These are phyloP conservation scores for Quercus rubra DNA, from an alignment of 306 rosid genomes.

Conservation along the genomic window DNA sequence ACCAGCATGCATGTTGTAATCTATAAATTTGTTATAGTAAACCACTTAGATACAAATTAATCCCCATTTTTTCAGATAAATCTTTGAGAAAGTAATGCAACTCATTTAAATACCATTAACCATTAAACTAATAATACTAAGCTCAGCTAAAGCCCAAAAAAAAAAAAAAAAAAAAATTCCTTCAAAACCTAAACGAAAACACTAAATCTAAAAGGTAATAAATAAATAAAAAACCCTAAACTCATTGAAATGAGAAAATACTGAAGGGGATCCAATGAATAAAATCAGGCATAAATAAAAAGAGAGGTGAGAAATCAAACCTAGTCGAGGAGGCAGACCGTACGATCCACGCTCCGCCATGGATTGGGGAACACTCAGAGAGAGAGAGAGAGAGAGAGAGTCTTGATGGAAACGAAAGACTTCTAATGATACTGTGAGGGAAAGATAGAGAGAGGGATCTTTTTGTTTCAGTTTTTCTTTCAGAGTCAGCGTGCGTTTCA, in stretches of 20 bases:
- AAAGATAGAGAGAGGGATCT: background rate
- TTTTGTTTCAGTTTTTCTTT: too few relatives aligned
- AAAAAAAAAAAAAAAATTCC: background rate
- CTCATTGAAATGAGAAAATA: background rate
- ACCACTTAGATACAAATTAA: background rate
- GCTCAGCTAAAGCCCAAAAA: background rate
- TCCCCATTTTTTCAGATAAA: background rate
- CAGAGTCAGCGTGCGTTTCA: too few relatives aligned
- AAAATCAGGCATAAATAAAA: background rate
- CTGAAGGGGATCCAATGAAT: constrained; percentile 15
- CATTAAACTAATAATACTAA: background rate
- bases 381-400: background rate
- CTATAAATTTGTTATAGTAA: too few relatives aligned
- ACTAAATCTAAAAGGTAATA: background rate
- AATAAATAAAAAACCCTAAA: background rate
- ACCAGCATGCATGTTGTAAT: too few relatives aligned
- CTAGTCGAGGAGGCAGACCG: constrained; percentile 65
- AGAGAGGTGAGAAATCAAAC: constrained; percentile 38
- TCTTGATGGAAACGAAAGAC: background rate
- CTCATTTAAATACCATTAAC: too few relatives aligned
- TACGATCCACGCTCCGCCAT: constrained; percentile 77
- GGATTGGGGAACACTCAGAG: constrained; percentile 1
- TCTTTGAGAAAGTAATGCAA: background rate
- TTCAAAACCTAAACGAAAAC: background rate
- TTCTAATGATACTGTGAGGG: too few relatives aligned